Evolutionary conservation across 306 rosid species (phyloP).

Genomic region (Prunus mongolica): DNA sequence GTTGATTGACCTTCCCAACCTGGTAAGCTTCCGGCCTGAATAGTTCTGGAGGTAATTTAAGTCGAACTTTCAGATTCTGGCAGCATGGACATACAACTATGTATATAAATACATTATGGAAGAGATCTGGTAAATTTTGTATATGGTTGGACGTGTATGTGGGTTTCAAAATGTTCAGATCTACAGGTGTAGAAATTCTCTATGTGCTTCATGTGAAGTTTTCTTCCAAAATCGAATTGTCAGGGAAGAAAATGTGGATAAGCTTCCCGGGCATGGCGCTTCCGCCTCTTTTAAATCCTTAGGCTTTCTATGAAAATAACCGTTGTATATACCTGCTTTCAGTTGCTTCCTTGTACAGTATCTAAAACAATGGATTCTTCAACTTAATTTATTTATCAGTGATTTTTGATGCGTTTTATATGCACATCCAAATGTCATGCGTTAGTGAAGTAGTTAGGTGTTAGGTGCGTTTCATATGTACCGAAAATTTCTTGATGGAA

Average conservation of each 20-base stretch:
- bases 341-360: not conserved
- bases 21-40: constrained; percentile 87
- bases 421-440: no score
- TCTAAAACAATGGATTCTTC: not conserved
- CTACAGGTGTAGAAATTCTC: not conserved
- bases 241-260: constrained; percentile 25
- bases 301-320: not conserved
- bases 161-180: not conserved
- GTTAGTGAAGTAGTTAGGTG: no score
- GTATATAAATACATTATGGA: constrained; percentile 16
- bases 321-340: not conserved
- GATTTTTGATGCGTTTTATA: not conserved
- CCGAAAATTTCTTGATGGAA: no score
- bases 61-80: constrained; percentile 1
- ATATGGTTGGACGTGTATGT: constrained; percentile 11
- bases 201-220: constrained; percentile 29
- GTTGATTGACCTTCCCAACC: constrained; percentile 62
- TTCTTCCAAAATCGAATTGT: constrained; percentile 11
- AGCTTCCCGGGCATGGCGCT: constrained; percentile 30
- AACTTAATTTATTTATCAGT: not conserved
- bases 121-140: not conserved
- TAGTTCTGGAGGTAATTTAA: constrained; percentile 21
- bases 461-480: no score
- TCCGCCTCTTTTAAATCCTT: not conserved
- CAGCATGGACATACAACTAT: constrained; percentile 7